Evolutionary conservation across 495 filamentous ascomycete species (phyloP).

Genomic region (Penicillium coffeae): DNA sequence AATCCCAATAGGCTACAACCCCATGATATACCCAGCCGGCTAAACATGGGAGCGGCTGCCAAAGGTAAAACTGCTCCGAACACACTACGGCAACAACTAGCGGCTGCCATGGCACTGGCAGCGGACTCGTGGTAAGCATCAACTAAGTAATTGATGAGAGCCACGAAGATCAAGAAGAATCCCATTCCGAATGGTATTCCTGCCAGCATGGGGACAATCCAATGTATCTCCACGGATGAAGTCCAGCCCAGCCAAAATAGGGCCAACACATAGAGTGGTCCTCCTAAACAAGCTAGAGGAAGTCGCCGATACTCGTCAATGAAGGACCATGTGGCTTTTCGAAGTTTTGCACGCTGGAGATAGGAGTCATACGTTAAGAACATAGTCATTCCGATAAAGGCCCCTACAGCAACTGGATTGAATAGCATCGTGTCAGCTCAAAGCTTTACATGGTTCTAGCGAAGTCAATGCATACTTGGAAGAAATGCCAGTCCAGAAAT

Average conservation of each 20-base stretch:
- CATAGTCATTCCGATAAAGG: too few relatives aligned
- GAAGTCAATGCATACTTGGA: slow-evolving; percentile 17
- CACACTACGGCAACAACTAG: slow-evolving; percentile 49
- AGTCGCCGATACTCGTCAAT: slow-evolving; percentile 58
- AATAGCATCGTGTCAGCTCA: too few relatives aligned
- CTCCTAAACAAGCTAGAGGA: slow-evolving; percentile 60
- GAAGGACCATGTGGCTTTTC: slow-evolving; percentile 21
- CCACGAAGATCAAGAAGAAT: slow-evolving; percentile 57
- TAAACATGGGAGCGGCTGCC: slow-evolving; percentile 31
- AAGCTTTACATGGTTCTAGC: neutral
- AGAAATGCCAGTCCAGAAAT: slow-evolving; percentile 31
- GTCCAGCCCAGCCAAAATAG: slow-evolving; percentile 71
- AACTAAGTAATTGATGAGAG: slow-evolving; percentile 62
- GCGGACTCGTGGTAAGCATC: slow-evolving; percentile 70
- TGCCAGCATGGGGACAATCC: slow-evolving; percentile 58
- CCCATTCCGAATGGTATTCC: slow-evolving; percentile 64
- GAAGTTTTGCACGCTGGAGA: too few relatives aligned
- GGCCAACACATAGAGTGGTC: slow-evolving; percentile 56
- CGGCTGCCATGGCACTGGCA: slow-evolving; percentile 62
- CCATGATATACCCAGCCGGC: slow-evolving; percentile 31
- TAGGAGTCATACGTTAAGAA: too few relatives aligned
- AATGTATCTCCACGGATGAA: slow-evolving; percentile 47
- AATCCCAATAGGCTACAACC: slow-evolving; percentile 35
- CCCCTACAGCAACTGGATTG: too few relatives aligned
- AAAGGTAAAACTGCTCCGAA: slow-evolving; percentile 52